Evolutionary conservation across 1,139 yeast genomes (phyloP).

Genomic region (Candida freyschussii): DNA sequence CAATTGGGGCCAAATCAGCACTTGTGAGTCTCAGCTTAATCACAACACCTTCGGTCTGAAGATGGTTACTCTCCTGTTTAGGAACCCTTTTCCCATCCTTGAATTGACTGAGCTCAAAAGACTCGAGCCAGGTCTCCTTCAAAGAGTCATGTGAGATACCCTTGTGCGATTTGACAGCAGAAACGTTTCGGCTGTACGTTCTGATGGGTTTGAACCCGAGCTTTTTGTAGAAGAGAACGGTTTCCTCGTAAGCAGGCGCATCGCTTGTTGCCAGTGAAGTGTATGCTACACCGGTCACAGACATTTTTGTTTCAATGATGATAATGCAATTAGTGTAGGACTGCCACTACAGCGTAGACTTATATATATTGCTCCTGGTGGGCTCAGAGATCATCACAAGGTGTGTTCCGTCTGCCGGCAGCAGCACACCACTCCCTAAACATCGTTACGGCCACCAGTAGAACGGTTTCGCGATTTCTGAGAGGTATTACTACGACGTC

Average conservation of each 20-base stretch:
- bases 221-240: conserved; percentile 48
- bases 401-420: background rate
- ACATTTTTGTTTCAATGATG: conserved; percentile 13
- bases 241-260: conserved; percentile 39
- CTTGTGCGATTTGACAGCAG: conserved; percentile 32
- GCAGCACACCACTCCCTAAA: background rate
- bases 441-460: background rate
- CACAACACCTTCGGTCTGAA: conserved; percentile 50
- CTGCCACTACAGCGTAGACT: background rate
- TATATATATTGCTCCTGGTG: background rate
- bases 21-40: conserved; percentile 55
- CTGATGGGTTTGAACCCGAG: conserved; percentile 59
- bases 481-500: no score
- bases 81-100: conserved; percentile 47
- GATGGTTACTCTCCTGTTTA: conserved; percentile 46
- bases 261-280: conserved; percentile 57
- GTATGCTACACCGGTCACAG: conserved; percentile 39
- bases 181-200: conserved; percentile 47
- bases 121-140: conserved; percentile 66
- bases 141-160: conserved; percentile 65
- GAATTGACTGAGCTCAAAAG: conserved; percentile 57
- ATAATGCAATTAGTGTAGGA: background rate
- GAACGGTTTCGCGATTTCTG: conserved; percentile 3
- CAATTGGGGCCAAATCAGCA: conserved; percentile 29
- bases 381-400: conserved; percentile 1